Evolutionary conservation across 2,329 filamentous ascomycete species (phyloP).

Genomic region (Fusarium solani-melongenae): DNA sequence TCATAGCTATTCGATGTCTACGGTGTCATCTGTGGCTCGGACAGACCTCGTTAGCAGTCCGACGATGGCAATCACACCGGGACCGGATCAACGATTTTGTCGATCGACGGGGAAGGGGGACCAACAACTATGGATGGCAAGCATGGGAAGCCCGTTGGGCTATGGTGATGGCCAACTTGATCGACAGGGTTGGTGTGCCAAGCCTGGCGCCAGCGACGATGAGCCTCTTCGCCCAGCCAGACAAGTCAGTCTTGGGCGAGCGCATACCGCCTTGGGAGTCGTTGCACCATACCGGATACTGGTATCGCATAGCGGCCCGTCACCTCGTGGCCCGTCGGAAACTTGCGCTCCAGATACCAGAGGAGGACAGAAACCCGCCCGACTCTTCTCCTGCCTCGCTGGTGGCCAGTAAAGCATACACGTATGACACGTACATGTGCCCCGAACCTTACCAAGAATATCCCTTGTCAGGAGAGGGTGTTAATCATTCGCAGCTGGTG

Average conservation of each 20-base stretch:
- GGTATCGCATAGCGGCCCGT: constrained; percentile 71
- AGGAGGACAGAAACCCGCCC: constrained; percentile 66
- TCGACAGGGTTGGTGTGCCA: constrained; percentile 64
- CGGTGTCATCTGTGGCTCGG: constrained; percentile 85
- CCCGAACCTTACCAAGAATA: constrained; percentile 71
- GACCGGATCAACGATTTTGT: constrained; percentile 80
- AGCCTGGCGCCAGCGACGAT: constrained; percentile 59
- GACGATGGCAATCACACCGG: constrained; percentile 83
- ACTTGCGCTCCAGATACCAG: constrained; percentile 67
- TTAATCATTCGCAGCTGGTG: constrained; percentile 67
- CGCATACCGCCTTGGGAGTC: constrained; percentile 71
- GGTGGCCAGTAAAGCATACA: constrained; percentile 62
- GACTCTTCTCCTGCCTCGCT: constrained; percentile 59
- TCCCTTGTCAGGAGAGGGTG: constrained; percentile 61
- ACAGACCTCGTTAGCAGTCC: constrained; percentile 81
- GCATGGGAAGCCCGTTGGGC: constrained; percentile 89
- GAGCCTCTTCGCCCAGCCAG: constrained; percentile 64
- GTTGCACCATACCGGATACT: constrained; percentile 75
- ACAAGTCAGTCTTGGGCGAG: constrained; percentile 69
- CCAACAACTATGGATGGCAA: constrained; percentile 90
- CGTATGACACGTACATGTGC: constrained; percentile 75
- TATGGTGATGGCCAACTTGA: constrained; percentile 69
- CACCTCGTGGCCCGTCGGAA: constrained; percentile 64
- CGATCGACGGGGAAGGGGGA: constrained; percentile 85
- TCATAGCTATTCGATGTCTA: constrained; percentile 82